Base-by-base conservation (phyloP, 1,139 yeast species). In the Geotrichum klebahnii region DNA sequence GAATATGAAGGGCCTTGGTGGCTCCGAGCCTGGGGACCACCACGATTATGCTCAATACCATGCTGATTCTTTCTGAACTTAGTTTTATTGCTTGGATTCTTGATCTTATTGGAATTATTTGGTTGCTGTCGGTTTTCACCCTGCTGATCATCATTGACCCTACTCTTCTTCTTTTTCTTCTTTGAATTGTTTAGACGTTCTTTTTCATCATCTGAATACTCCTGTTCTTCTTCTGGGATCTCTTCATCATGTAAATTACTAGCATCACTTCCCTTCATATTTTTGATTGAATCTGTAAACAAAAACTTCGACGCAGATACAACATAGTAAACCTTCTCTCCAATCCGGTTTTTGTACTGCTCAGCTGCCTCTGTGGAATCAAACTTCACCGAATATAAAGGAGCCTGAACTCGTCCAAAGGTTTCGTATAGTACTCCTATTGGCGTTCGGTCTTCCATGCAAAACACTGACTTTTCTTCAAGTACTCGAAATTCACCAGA, bases 211-310 rank as follows among this genome's bases (percentile, higher is more conserved):
- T 92, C 97, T 0, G 96, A 87, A 59, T 83, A 92, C 61, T 92
- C 97, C 64, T 88, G 96, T 64, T 92, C 97, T 36, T 85, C 95
- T 59, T 81, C 87, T 0, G 96, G 90, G 22, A 90, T 68, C 61
- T 92, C 99, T 69, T 92, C 98, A 66, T 92, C 98, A 64, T 88
- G 86, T 64, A 88, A 82, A 59, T 92, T 92, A 61, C 95, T 84
- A 0, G 98, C 98, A 69, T 92, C 99, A 1, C 92, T 83, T 12
- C 97, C 98, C 61, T 84, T 89, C 20, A 81, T 56, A 23, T 75
- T 72, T 59, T 80, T 84, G 47, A 90, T 76, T 17, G 79, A 70
- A 49, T 84, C 86, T 0, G 97, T 90, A 55, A 82, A 80, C 12
- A 86, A 72, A 67, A 89, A 90, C 51, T 83, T 78, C 0, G 96